Evolutionary conservation across 768 basidiomycete species (phyloP).

Genomic region (Boletus bicolor): DNA sequence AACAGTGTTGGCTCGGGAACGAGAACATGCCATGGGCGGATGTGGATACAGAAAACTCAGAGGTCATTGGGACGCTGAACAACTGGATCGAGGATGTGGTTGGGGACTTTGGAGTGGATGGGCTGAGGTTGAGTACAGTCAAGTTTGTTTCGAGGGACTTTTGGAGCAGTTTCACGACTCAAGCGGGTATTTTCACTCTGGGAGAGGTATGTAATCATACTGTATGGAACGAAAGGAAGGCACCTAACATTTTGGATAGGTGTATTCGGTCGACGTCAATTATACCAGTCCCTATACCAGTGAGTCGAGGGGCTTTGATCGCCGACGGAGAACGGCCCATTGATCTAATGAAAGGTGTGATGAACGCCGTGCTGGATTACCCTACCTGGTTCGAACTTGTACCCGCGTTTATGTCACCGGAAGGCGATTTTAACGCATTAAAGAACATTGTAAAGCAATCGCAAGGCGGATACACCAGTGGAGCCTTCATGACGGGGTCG

Average conservation of each 20-base stretch:
- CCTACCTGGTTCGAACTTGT: slow-evolving; percentile 45
- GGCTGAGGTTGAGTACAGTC: slow-evolving; percentile 57
- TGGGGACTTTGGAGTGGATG: slow-evolving; percentile 47
- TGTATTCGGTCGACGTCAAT: slow-evolving; percentile 40
- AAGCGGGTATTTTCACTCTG: slow-evolving; percentile 51
- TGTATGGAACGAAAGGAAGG: slow-evolving; percentile 29
- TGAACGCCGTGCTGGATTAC: slow-evolving; percentile 48
- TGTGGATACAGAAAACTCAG: slow-evolving; percentile 50
- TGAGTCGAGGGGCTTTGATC: slow-evolving; percentile 20
- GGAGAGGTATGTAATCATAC: slow-evolving; percentile 39
- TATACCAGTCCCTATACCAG: slow-evolving; percentile 42
- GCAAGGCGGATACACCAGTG: slow-evolving; percentile 39
- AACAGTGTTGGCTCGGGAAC: slow-evolving; percentile 63
- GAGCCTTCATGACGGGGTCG: slow-evolving; percentile 40
- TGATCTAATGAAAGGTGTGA: slow-evolving; percentile 31
- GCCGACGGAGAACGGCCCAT: background rate
- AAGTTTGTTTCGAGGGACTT: slow-evolving; percentile 55
- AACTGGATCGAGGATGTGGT: slow-evolving; percentile 49
- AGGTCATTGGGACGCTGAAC: slow-evolving; percentile 43
- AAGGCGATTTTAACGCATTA: slow-evolving; percentile 34
- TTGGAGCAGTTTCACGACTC: slow-evolving; percentile 49
- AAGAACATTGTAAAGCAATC: slow-evolving; percentile 25
- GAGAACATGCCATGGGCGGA: slow-evolving; percentile 51
- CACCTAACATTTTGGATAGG: slow-evolving; percentile 22
- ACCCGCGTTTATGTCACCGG: slow-evolving; percentile 36